These are phyloP conservation scores for Naganishia liquefaciens DNA, from an alignment of 1,284 basidiomycete genomes.

Conservation along the genomic window DNA sequence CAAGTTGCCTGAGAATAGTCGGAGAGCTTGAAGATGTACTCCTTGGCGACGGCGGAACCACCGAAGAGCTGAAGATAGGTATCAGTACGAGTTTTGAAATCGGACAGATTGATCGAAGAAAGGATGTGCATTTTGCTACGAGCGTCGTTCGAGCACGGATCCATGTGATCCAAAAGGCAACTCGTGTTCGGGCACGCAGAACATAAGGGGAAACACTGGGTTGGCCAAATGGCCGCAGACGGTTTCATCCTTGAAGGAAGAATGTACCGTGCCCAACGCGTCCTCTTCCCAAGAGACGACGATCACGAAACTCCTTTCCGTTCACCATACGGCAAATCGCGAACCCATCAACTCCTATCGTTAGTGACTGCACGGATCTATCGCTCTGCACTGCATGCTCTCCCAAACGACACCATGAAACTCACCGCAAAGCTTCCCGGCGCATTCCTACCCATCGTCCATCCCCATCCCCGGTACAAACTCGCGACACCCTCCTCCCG, in stretches of 20 bases:
- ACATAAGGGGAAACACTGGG: no score
- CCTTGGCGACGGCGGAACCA: conserved; percentile 91
- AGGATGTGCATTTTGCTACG: no score
- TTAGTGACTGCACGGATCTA: neutral
- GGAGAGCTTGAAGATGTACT: conserved; percentile 81
- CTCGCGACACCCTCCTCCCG: conserved; percentile 82
- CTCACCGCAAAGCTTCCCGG: conserved; percentile 91
- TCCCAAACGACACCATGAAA: conserved; percentile 34
- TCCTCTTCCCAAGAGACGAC: no score
- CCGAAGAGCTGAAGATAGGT: conserved; percentile 75
- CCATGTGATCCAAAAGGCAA: no score
- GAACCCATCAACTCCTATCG: neutral
- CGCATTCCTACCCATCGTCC: conserved; percentile 97
- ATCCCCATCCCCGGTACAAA: conserved; percentile 96
- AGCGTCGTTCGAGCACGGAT: no score
- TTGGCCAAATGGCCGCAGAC: no score
- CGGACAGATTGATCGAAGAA: no score
- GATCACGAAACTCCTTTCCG: no score
- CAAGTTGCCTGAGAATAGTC: conserved; percentile 94
- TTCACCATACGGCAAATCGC: no score
- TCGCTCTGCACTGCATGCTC: neutral
- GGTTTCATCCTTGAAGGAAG: no score
- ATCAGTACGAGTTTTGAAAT: neutral
- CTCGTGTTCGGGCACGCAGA: no score
- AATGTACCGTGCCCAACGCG: no score